A percentile compares a stretch with the other conserved stretches of the same genome.
Evolutionary conservation across 73 alveolate genomes (phyloP).

Genomic region (Paramecium tetraurelia): DNA sequence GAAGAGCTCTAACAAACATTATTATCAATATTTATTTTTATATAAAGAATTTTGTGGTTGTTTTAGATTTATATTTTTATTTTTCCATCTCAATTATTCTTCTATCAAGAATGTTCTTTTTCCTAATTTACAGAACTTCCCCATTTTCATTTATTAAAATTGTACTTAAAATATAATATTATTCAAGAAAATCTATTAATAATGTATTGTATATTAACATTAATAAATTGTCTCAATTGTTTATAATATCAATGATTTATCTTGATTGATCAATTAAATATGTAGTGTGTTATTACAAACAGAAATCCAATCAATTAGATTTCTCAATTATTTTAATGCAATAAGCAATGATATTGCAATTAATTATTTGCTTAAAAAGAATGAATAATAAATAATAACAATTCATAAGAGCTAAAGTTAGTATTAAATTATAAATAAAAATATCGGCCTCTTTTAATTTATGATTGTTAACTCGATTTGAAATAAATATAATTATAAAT

Average conservation of each 20-base stretch:
- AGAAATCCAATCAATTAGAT: background rate
- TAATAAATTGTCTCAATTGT: background rate
- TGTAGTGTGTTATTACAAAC: too few relatives aligned
- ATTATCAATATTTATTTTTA: background rate
- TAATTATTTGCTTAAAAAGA: too few relatives aligned
- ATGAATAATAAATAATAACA: too few relatives aligned
- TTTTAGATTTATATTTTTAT: background rate
- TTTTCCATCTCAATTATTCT: background rate
- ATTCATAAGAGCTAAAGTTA: background rate
- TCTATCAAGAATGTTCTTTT: background rate
- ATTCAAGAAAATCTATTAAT: background rate
- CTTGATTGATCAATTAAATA: background rate
- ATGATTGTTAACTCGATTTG: background rate
- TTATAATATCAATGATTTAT: background rate
- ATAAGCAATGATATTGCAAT: background rate
- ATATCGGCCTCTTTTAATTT: background rate
- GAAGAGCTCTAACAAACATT: constrained; percentile 13
- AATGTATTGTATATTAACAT: background rate
- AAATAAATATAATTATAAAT: background rate
- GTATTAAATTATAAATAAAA: background rate
- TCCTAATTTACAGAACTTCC: background rate
- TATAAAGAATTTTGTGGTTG: background rate
- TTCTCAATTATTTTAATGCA: background rate
- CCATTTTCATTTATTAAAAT: background rate
- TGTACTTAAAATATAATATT: too few relatives aligned